Evolutionary conservation across 1,139 yeast species (phyloP).

Genomic region (Candida tropicalis): DNA sequence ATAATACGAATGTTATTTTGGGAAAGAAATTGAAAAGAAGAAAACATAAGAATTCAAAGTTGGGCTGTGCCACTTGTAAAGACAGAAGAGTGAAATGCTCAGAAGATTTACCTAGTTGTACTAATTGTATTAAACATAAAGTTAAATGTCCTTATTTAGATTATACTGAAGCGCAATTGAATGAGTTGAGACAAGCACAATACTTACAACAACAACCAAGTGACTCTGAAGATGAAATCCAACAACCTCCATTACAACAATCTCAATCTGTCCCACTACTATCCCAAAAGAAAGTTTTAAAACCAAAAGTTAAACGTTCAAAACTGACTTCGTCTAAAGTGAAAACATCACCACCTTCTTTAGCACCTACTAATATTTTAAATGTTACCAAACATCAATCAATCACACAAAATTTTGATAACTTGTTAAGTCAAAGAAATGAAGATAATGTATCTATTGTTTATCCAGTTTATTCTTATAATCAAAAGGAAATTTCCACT

Average conservation of each 20-base stretch:
- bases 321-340: neutral
- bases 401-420: constrained; percentile 34
- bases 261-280: constrained; percentile 6
- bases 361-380: too few species aligned
- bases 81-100: constrained; percentile 47
- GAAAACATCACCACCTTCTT: too few species aligned
- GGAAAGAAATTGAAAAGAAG: constrained; percentile 24
- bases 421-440: constrained; percentile 25
- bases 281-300: neutral
- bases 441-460: constrained; percentile 40
- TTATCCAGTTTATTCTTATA: constrained; percentile 26
- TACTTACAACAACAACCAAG: constrained; percentile 11
- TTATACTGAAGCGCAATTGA: constrained; percentile 36
- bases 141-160: constrained; percentile 45
- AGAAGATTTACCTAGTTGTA: constrained; percentile 45
- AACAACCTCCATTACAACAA: constrained; percentile 5
- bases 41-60: constrained; percentile 34
- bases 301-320: constrained; percentile 1
- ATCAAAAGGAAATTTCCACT: constrained; percentile 5
- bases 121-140: constrained; percentile 45
- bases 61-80: constrained; percentile 50
- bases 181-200: constrained; percentile 29
- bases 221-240: constrained; percentile 8
- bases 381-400: too few species aligned
- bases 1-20: neutral